Percentiles rank a stretch among this genome's conserved stretches.
These are phyloP conservation scores for Aureobasidium sp. DNA, from an alignment of 2,329 filamentous ascomycete species.

Conservation along the genomic window DNA sequence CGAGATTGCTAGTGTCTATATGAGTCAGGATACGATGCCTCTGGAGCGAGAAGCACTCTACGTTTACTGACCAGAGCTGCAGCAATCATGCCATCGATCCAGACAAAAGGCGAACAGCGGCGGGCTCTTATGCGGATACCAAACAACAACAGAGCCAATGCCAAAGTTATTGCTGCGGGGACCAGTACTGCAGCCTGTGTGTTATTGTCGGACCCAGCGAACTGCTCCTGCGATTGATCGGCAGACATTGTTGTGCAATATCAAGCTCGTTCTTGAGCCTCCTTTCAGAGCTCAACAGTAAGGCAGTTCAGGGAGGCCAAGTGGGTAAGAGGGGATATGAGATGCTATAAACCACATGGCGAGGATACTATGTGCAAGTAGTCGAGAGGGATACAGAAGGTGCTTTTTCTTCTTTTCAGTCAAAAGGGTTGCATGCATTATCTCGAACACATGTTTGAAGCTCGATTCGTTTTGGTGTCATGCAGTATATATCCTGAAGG, in stretches of 20 bases:
- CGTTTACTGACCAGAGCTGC: background rate
- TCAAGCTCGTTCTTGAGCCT: background rate
- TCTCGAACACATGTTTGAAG: background rate
- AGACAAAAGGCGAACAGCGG: background rate
- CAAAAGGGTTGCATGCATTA: slow-evolving; percentile 7
- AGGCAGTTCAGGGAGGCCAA: background rate
- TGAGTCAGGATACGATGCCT: background rate
- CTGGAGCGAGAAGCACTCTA: background rate
- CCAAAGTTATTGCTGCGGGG: background rate
- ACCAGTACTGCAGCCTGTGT: background rate
- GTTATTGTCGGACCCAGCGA: background rate
- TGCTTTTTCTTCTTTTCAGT: background rate
- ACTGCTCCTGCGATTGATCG: background rate
- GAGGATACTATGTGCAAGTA: background rate
- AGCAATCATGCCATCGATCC: slow-evolving; percentile 8
- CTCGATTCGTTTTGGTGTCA: background rate
- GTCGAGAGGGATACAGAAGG: background rate
- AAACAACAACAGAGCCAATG: background rate
- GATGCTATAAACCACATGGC: background rate
- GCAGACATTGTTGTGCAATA: background rate
- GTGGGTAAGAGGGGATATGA: background rate
- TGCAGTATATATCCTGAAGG: background rate
- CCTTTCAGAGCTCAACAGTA: background rate
- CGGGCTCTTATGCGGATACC: background rate
- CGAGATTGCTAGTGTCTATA: background rate